Evolutionary conservation across 1,284 basidiomycete genomes (phyloP).

Genomic region (Leccinum pachyderme): DNA sequence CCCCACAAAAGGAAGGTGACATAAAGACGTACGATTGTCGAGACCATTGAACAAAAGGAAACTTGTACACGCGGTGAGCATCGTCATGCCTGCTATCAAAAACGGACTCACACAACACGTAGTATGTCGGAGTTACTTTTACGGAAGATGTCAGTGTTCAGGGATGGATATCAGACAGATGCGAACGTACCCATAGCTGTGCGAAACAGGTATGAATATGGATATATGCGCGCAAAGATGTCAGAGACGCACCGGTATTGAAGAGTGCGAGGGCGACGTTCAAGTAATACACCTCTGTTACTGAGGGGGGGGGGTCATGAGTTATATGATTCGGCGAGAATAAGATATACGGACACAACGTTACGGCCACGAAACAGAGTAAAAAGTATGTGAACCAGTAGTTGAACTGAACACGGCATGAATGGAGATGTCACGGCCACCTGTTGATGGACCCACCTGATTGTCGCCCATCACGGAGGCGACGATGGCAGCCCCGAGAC

Average conservation of each 20-base stretch:
- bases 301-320: constrained; percentile 34
- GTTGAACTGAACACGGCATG: constrained; percentile 51
- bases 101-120: constrained; percentile 65
- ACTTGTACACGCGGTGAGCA: constrained; percentile 23
- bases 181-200: constrained; percentile 69
- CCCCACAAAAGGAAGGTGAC: constrained; percentile 8
- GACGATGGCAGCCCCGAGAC: constrained; percentile 89
- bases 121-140: constrained; percentile 85
- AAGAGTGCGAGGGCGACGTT: constrained; percentile 96
- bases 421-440: background rate
- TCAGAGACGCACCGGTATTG: constrained; percentile 66
- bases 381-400: constrained; percentile 89
- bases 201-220: constrained; percentile 17
- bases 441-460: constrained; percentile 52
- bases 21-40: constrained; percentile 61
- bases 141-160: constrained; percentile 13
- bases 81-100: background rate
- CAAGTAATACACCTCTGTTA: constrained; percentile 93
- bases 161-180: constrained; percentile 5
- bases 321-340: constrained; percentile 17
- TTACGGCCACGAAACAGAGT: constrained; percentile 81
- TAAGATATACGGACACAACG: constrained; percentile 55
- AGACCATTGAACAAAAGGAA: constrained; percentile 80
- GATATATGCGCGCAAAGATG: background rate
- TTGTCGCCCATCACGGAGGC: constrained; percentile 84